Base-by-base conservation (phyloP, 176 grass and related monocot genomes). In the Lolium multiflorum region DNA sequence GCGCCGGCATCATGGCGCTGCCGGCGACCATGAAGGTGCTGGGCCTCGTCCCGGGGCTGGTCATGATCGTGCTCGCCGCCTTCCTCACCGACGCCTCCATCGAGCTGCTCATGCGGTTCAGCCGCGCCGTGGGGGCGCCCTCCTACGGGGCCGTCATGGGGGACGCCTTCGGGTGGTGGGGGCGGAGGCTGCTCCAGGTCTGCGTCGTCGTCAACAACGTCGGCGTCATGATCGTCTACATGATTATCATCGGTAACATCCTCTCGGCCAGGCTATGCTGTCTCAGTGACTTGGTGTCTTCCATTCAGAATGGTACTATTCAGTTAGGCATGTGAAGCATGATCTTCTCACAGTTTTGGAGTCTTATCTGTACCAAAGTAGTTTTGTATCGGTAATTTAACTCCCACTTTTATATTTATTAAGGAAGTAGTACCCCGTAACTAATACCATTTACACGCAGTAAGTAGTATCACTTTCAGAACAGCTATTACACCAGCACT, bases 21-120 rank as follows among this genome's bases (percentile, higher is more conserved):
- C 96, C 93, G 12, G 96, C 93, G 63, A 96, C 96, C 48, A 98
- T 98, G 96, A 98, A 94, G 81, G 96, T 98, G 82, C 74, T 98
- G 25, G 96, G 93, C 3, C 92, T 98, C 66, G 76, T 95, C 46
- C 96, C 96, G 0, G 93, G 96, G 0, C 89, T 98, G 2, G 41
- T 92, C 77, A 77, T 94, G 90, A 95, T 98, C 47, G 79, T 94
- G 80, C 94, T 98, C 55, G 94, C 88, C 5, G 91, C 93, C 47
- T 82, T 98, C 74, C 86, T 98, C 78, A 94, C 96, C n/a, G 93
- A 98, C 71, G 87, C 90, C 38, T 98, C 96, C 31, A 94, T 98
- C 50, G 93, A 98, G 71, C 76, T 98, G 84, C 86, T 98, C 73
- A 74, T 96, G 66, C 89, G 88, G 49, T 96, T 92, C 77, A 98